phyloP scores from a whole-genome alignment of 179 eudicot species.

The Silene vulgaris region DNA sequence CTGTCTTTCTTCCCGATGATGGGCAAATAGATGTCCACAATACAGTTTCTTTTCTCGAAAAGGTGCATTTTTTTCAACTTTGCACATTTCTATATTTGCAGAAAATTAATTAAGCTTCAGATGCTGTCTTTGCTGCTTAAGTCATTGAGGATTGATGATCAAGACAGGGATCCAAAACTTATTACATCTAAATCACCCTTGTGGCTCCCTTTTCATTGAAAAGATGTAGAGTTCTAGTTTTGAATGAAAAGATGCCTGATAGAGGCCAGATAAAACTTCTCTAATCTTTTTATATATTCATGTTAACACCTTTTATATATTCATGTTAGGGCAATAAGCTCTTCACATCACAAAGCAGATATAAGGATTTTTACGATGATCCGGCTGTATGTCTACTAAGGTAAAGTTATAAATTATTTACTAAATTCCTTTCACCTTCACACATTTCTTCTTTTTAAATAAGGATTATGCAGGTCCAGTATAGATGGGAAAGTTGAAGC shows the following conservation, averaged over 20 bases:
- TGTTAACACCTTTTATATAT: too few relatives aligned
- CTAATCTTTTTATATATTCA: too few relatives aligned
- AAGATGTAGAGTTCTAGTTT: neutral
- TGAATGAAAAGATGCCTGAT: neutral
- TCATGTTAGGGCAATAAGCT: slow-evolving; percentile 52
- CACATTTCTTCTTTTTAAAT: neutral
- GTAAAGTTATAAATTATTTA: slow-evolving; percentile 31
- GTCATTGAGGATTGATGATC: neutral
- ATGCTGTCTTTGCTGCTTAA: neutral
- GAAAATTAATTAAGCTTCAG: too few relatives aligned
- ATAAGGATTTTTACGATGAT: slow-evolving; percentile 69
- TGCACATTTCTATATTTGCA: neutral
- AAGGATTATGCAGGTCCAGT: slow-evolving; percentile 41
- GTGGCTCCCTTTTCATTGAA: neutral
- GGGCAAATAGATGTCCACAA: slow-evolving; percentile 63
- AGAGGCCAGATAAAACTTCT: neutral
- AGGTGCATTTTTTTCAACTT: slow-evolving; percentile 36
- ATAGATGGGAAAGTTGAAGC: slow-evolving; percentile 52
- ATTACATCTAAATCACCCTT: neutral
- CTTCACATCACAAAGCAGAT: slow-evolving; percentile 61
- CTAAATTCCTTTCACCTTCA: neutral
- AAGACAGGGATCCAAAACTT: neutral
- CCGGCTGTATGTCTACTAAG: slow-evolving; percentile 47
- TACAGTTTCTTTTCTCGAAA: slow-evolving; percentile 57
- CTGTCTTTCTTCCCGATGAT: slow-evolving; percentile 74